These are phyloP conservation scores for Talaromyces funiculosus DNA, from an alignment of 2,329 filamentous ascomycete genomes.

Conservation along the genomic window DNA sequence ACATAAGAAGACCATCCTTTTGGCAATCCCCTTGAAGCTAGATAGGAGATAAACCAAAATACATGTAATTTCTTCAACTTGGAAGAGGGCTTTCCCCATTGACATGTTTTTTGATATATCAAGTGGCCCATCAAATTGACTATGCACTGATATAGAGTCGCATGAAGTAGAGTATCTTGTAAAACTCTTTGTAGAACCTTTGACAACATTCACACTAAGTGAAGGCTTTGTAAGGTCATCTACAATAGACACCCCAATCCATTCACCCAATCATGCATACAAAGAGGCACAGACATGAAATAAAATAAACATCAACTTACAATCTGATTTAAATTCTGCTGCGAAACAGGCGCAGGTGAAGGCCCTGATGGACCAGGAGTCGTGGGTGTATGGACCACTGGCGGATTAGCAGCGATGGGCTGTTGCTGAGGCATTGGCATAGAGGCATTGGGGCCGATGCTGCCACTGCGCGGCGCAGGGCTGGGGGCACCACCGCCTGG, in stretches of 20 bases:
- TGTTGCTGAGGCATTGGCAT: constrained; percentile 46
- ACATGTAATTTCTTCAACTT: no score
- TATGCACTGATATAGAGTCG: background rate
- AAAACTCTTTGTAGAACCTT: background rate
- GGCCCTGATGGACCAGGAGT: constrained; percentile 35
- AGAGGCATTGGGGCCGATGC: constrained; percentile 42
- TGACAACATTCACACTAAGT: background rate
- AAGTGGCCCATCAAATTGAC: background rate
- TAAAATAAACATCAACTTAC: constrained; percentile 53
- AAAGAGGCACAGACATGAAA: background rate
- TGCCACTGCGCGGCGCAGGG: constrained; percentile 45
- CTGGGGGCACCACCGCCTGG: constrained; percentile 41
- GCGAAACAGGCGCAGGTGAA: constrained; percentile 54
- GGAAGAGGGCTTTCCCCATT: background rate
- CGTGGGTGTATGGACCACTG: constrained; percentile 29
- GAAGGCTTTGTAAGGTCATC: background rate
- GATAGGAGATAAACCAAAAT: no score
- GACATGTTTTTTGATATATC: background rate
- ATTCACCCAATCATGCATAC: background rate
- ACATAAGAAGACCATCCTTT: background rate
- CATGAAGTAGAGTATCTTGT: background rate
- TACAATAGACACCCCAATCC: background rate
- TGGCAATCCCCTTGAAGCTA: no score
- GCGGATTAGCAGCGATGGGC: constrained; percentile 43
- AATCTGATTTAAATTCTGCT: constrained; percentile 92